phyloP scores from a whole-genome alignment of 768 basidiomycete genomes.

The Candolleomyces efflorescens region DNA sequence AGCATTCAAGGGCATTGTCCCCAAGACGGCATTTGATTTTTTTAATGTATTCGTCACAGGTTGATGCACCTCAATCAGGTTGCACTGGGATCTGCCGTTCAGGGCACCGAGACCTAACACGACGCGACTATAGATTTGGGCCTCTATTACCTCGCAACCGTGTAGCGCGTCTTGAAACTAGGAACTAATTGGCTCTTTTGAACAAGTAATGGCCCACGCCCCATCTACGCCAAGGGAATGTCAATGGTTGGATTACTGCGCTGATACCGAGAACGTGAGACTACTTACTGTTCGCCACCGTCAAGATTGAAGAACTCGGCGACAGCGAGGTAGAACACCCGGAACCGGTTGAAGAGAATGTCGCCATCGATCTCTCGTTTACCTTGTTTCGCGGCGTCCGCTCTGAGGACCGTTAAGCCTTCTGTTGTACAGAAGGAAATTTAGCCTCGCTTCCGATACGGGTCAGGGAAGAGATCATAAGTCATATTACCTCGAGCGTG shows the following conservation, averaged over 20 bases:
- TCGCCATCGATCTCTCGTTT: constrained; percentile 42
- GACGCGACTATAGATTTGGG: too few species aligned
- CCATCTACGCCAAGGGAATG: constrained; percentile 36
- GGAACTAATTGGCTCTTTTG: constrained; percentile 22
- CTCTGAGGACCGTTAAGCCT: constrained; percentile 44
- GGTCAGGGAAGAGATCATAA: not conserved
- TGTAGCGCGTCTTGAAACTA: too few species aligned
- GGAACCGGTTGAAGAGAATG: constrained; percentile 60
- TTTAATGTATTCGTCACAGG: too few species aligned
- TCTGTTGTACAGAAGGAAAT: constrained; percentile 15
- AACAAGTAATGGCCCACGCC: constrained; percentile 56
- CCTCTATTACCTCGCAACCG: too few species aligned
- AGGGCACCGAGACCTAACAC: too few species aligned
- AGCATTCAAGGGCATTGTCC: too few species aligned
- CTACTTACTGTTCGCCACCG: constrained; percentile 55
- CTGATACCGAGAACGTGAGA: constrained; percentile 7
- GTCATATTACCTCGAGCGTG: constrained; percentile 45
- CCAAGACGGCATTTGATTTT: too few species aligned
- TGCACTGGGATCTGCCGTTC: too few species aligned
- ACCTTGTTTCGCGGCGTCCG: constrained; percentile 45
- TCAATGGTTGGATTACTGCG: not conserved
- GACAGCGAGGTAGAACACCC: constrained; percentile 71
- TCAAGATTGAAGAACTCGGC: constrained; percentile 65
- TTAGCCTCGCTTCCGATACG: not conserved
- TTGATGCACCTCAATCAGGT: too few species aligned